Evolutionary conservation across 2,329 filamentous ascomycete genomes (phyloP), one percentile per base, ranked within the genome.

Genomic region (Fusarium nanum): DNA sequence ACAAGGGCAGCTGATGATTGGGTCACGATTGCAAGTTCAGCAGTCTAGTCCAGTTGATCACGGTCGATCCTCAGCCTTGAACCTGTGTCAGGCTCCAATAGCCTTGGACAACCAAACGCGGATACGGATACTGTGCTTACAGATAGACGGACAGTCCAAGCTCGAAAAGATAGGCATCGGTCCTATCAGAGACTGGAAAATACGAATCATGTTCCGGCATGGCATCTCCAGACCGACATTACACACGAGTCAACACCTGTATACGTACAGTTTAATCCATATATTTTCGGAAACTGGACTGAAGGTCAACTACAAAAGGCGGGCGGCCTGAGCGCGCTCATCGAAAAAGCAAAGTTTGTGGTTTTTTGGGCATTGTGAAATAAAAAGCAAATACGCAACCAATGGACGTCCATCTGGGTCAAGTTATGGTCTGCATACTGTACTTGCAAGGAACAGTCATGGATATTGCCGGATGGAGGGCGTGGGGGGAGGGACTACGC

Each of bases 341-440:
- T 46, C 23, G 22, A 61, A 73, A 71, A 74, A 69, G 71, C 60
- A 72, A 73, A 23, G 23, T 50, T 34, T 9, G 18, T n/a, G n/a
- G 47, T 22, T 48, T 25, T 30, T 41, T 10, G 28, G n/a, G 27
- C 18, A 27, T 34, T 32, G 34, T 18, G 42, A 22, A 27, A 37
- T 37, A 64, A 73, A 73, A 73, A 73, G 72, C 72, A 73, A 73
- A 28, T 56, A 40, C 42, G 64, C 44, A 55, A 47, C 70, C 64
- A 54, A 53, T 53, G 20, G n/a, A 52, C 3, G 11, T 27, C 10
- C 12, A 27, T 68, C 37, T 41, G 46, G 46, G 47, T 61, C 47
- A 44, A 44, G 57, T 70, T 60, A 63, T 73, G 56, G 66, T 59
- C 71, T 73, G 64, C 69, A 73, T 74, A 52, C 44, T 22, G 41